Percentiles rank a stretch among this genome's conserved stretches.
Conservation (phyloP, 805 yeast genomes). For the Teunomyces kruisii region DNA sequence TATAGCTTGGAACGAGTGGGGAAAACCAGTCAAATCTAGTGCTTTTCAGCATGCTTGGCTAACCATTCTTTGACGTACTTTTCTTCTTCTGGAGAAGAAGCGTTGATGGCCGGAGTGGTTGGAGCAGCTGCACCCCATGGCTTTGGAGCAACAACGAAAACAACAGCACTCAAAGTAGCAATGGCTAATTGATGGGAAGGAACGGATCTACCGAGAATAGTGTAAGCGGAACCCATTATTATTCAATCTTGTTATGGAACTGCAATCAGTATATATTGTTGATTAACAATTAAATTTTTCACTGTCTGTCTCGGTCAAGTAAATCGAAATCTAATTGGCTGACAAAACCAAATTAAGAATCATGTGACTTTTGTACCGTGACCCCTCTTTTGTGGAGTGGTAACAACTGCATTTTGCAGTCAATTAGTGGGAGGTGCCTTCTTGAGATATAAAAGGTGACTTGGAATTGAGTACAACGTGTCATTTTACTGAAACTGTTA, state of each 20-base stretch:
- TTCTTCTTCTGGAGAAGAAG: conserved; percentile 85
- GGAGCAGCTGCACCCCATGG: conserved; percentile 68
- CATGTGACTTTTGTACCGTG: background rate
- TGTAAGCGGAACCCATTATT: conserved; percentile 81
- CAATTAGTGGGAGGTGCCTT: background rate
- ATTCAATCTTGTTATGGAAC: background rate
- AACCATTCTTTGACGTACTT: conserved; percentile 71
- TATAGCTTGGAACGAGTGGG: background rate
- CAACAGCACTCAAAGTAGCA: conserved; percentile 74
- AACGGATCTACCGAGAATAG: conserved; percentile 78
- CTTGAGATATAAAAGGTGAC: no score
- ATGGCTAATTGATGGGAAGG: conserved; percentile 82
- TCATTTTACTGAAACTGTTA: no score
- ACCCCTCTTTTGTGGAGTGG: background rate
- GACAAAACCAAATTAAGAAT: background rate
- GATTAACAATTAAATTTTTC: conserved; percentile 1
- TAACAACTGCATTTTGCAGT: background rate
- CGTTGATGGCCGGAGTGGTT: conserved; percentile 67
- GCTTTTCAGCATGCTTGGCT: conserved; percentile 47
- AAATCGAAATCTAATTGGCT: background rate
- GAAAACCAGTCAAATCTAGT: conserved; percentile 8
- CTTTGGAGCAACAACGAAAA: conserved; percentile 64
- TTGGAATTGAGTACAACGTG: no score
- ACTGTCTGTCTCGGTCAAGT: conserved; percentile 1
- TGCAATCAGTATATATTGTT: background rate